These are phyloP conservation scores for Neurospora crassa DNA, from an alignment of 2,329 filamentous ascomycete species.

Conservation along the genomic window DNA sequence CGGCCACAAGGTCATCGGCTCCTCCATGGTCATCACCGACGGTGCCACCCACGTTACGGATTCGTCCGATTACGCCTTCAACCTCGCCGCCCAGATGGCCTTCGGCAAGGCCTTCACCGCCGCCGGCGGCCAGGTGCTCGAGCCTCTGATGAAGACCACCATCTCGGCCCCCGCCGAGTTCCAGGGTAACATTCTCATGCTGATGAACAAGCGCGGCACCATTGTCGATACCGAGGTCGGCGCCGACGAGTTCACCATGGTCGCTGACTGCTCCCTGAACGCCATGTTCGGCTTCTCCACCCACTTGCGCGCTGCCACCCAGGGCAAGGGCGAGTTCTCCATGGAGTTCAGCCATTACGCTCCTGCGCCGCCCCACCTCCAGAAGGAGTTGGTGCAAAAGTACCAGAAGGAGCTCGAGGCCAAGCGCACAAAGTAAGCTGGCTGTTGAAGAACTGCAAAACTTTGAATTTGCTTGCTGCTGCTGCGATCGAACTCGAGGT, in stretches of 20 bases:
- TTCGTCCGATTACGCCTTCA: constrained; percentile 95
- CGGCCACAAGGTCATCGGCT: constrained; percentile 85
- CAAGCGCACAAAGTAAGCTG: constrained; percentile 41
- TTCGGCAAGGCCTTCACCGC: constrained; percentile 89
- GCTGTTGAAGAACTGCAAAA: no score
- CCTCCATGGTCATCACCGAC: constrained; percentile 87
- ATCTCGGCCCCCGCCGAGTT: constrained; percentile 95
- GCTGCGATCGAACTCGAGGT: no score
- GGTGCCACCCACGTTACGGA: constrained; percentile 96
- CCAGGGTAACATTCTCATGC: constrained; percentile 87
- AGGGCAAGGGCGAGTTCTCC: constrained; percentile 96
- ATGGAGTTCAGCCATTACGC: constrained; percentile 99
- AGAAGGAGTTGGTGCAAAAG: constrained; percentile 54
- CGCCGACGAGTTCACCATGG: constrained; percentile 84
- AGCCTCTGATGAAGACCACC: constrained; percentile 96
- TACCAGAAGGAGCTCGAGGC: constrained; percentile 49
- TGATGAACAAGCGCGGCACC: constrained; percentile 93
- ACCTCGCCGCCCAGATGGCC: constrained; percentile 85
- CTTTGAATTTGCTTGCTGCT: no score
- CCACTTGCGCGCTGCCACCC: constrained; percentile 82
- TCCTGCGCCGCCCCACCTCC: constrained; percentile 75
- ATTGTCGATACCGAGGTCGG: constrained; percentile 95
- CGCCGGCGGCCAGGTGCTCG: constrained; percentile 73
- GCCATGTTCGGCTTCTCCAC: constrained; percentile 97
- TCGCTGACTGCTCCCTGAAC: constrained; percentile 87